Evolutionary conservation across 2,329 filamentous ascomycete genomes (phyloP), one percentile per base, ranked within the genome.

Genomic region (Sporothrix mexicana): DNA sequence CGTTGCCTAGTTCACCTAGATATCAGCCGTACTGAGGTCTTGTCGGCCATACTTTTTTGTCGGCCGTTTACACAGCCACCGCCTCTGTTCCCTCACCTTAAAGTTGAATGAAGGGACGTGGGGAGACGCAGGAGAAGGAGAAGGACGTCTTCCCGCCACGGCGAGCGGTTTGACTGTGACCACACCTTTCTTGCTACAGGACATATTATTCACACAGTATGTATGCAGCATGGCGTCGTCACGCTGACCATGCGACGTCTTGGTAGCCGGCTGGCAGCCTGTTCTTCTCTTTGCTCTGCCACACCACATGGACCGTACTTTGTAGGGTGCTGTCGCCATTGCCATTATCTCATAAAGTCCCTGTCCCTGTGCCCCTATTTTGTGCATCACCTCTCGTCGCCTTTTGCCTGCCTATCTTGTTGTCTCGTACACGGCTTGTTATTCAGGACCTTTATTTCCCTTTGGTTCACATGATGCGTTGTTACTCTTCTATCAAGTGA

Each of bases 21-120:
- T 6, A 20, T n/a, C 36, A 20, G 51, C 51, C n/a, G 1, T 3
- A 23, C 30, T 30, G 30, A 30, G 30, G 5, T 30, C 30, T 30
- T 30, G 30, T 5, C 30, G 8, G 51, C 51, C 51, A n/a, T 55
- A 8, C 49, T 53, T 53, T 61, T 30, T 36, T 30, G 15, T 9
- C 57, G 30, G 10, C 17, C 30, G 15, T 17, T 61, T 43, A 62
- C 59, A 64, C 36, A 64, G 59, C 59, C 59, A 64, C 59, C 30
- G 7, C 30, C 3, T 23, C 17, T 5, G 8, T 45, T 7, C 25
- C 25, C 23, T 59, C 25, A 59, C 55, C 55, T 59, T 59, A 36
- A 2, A 36, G 5, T 36, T 36, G 55, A 59, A 36, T 36, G 55
- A 36, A 59, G 55, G 55, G 25, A 36, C 25, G 47, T 49, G 30